phyloP scores from a whole-genome alignment of 129 eudicot genomes.

The Lonicera japonica region DNA sequence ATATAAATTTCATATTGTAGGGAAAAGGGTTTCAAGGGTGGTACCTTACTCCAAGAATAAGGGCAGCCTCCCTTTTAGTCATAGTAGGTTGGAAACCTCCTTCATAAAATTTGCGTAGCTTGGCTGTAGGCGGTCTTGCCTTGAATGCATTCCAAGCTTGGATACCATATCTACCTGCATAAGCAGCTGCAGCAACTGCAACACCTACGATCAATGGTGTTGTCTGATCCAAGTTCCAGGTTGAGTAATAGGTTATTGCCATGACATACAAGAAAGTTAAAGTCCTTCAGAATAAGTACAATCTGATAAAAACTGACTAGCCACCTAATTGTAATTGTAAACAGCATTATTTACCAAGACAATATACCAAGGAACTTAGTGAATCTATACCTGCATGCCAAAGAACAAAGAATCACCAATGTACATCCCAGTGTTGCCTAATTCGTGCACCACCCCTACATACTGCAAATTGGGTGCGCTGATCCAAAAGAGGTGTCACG shows the following conservation, averaged over 20 bases:
- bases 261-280: background rate
- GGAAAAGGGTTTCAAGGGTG: background rate
- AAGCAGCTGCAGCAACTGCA: conserved; percentile 72
- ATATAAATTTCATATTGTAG: background rate
- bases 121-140: conserved; percentile 70
- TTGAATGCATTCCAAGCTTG: conserved; percentile 84
- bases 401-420: no score
- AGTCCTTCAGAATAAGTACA: no score
- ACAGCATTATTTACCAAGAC: no score
- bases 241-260: background rate
- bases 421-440: no score
- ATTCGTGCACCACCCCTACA: no score
- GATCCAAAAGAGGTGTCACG: no score
- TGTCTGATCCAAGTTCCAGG: conserved; percentile 30
- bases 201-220: conserved; percentile 62
- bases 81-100: conserved; percentile 85
- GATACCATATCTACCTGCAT: conserved; percentile 62
- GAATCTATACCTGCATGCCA: no score
- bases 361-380: no score
- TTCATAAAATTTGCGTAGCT: conserved; percentile 67
- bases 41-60: conserved; percentile 88
- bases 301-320: no score
- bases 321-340: no score
- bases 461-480: no score
- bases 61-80: conserved; percentile 96